Conservation (phyloP, 1,284 basidiomycete genomes). For the Jaminaea rosea region DNA sequence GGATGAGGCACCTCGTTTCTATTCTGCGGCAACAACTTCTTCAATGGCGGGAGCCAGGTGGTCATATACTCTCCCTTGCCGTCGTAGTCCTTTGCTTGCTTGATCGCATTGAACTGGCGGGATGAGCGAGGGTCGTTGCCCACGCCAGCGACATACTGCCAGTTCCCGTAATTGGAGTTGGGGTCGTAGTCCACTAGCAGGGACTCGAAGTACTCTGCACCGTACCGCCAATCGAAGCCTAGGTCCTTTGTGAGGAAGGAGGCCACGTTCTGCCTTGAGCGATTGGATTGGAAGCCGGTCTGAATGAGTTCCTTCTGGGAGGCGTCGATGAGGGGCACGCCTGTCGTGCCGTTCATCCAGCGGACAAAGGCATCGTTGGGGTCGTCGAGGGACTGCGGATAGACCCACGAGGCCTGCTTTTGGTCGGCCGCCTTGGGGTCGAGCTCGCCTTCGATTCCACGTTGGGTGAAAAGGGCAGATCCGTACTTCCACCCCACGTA, state of each 20-base stretch:
- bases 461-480: conserved; percentile 25
- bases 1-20: conserved; percentile 22
- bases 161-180: conserved; percentile 28
- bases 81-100: conserved; percentile 38
- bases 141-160: conserved; percentile 40
- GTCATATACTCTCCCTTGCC: conserved; percentile 19
- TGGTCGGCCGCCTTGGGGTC: conserved; percentile 15
- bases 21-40: neutral
- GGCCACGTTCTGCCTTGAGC: conserved; percentile 36
- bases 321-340: conserved; percentile 38
- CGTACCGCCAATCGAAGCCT: conserved; percentile 30
- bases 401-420: conserved; percentile 30
- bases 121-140: conserved; percentile 34
- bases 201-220: conserved; percentile 34
- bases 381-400: conserved; percentile 10
- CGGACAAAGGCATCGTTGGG: conserved; percentile 22
- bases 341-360: conserved; percentile 22
- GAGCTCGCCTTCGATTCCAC: conserved; percentile 26
- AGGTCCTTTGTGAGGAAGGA: conserved; percentile 34
- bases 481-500: conserved; percentile 34
- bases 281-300: conserved; percentile 54
- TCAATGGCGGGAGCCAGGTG: conserved; percentile 24
- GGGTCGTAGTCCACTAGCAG: conserved; percentile 33
- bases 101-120: conserved; percentile 40
- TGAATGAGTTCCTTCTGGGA: conserved; percentile 34